Percentiles rank a stretch among this genome's conserved stretches.
These are phyloP conservation scores for Blepharisma undulans DNA, from an alignment of 169 alveolate species.

Conservation along the genomic window DNA sequence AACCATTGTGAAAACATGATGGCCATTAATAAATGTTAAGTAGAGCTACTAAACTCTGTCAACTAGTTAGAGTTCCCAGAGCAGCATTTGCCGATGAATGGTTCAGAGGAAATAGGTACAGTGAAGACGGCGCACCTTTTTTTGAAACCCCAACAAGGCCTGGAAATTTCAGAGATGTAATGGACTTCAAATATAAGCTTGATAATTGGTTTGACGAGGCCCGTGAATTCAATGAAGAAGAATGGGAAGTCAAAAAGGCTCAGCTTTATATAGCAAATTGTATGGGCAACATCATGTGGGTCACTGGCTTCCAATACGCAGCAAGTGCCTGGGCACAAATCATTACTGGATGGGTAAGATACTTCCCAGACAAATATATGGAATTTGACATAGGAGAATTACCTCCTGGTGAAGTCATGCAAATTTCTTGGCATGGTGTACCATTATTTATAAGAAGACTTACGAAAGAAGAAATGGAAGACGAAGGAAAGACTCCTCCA, in stretches of 20 bases:
- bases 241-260: slow-evolving; percentile 39
- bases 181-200: slow-evolving; percentile 77
- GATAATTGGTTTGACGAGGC: slow-evolving; percentile 87
- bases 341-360: slow-evolving; percentile 69
- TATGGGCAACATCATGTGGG: not conserved
- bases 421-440: slow-evolving; percentile 84
- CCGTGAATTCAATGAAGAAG: slow-evolving; percentile 35
- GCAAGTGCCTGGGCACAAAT: slow-evolving; percentile 37
- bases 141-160: slow-evolving; percentile 77
- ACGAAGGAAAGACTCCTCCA: slow-evolving; percentile 57
- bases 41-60: not conserved
- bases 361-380: slow-evolving; percentile 80
- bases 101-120: slow-evolving; percentile 32
- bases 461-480: slow-evolving; percentile 71
- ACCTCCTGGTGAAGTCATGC: slow-evolving; percentile 87
- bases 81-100: slow-evolving; percentile 40
- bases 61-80: slow-evolving; percentile 19
- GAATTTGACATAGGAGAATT: slow-evolving; percentile 81
- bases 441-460: slow-evolving; percentile 82
- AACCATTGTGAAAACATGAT: not conserved
- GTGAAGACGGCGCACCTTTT: slow-evolving; percentile 41
- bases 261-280: slow-evolving; percentile 32
- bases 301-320: slow-evolving; percentile 14
- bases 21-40: slow-evolving; percentile 30
- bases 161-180: slow-evolving; percentile 79